Evolutionary conservation across 2,329 filamentous ascomycete genomes (phyloP).

Genomic region (Coniochaeta hoffmannii): DNA sequence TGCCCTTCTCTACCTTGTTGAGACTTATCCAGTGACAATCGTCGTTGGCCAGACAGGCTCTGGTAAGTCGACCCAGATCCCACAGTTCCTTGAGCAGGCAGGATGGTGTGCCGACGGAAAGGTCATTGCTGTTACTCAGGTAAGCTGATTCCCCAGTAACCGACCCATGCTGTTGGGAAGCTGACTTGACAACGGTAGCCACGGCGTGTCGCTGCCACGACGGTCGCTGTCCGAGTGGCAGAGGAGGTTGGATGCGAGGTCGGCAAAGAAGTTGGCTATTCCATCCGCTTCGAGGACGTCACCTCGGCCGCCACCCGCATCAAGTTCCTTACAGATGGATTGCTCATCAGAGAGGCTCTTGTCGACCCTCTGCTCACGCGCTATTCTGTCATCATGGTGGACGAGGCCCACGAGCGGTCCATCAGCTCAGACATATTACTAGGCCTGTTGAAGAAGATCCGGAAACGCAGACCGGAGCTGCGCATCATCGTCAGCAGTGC

Average conservation of each 20-base stretch:
- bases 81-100: constrained; percentile 79
- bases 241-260: constrained; percentile 81
- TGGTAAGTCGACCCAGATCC: constrained; percentile 92
- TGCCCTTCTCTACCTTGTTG: constrained; percentile 75
- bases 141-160: constrained; percentile 27
- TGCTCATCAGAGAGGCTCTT: constrained; percentile 84
- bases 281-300: constrained; percentile 85
- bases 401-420: constrained; percentile 92
- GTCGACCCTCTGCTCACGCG: constrained; percentile 85
- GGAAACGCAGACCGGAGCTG: constrained; percentile 69
- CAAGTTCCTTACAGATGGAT: constrained; percentile 91
- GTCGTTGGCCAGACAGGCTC: constrained; percentile 91
- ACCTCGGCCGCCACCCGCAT: constrained; percentile 80
- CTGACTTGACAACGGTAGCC: constrained; percentile 48
- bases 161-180: neutral
- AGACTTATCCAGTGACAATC: constrained; percentile 77
- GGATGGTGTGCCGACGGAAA: constrained; percentile 86
- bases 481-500: constrained; percentile 90
- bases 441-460: constrained; percentile 85
- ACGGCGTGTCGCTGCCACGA: constrained; percentile 82
- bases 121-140: constrained; percentile 83
- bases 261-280: constrained; percentile 88
- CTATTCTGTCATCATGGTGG: constrained; percentile 96
- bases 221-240: constrained; percentile 80
- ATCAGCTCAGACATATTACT: constrained; percentile 88